Evolutionary conservation across 176 grass and related monocot genomes (phyloP), one percentile per base, ranked within the genome.

Genomic region (Oryza officinalis): DNA sequence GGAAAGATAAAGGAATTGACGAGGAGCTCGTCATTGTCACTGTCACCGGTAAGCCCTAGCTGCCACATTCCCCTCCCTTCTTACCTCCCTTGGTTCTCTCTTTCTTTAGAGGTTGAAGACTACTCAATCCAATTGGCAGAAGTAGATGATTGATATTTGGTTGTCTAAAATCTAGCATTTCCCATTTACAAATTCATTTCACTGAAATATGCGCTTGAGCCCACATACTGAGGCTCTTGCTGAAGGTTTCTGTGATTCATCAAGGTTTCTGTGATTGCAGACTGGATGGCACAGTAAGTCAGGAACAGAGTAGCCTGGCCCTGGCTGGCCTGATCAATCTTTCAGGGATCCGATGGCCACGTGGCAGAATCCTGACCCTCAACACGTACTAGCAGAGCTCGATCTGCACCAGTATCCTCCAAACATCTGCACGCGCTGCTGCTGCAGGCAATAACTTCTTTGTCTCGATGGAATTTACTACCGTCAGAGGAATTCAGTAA

Each of bases 321-420:
- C 54, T 60, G n/a, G 20, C 37, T 38, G 37, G 37, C 37, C 54
- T 60, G 50, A 54, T 54, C 17, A 22, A 54, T 54, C 18, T 22
- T 22, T 6, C 52, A 57, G 52, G 20, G 52, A 57, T 57, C 52
- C 52, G 52, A n/a, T 57, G 57, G 57, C 2, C 57, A 61, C 57
- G 57, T 61, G 57, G 57, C 57, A 61, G 57, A 61, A 61, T 61
- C n/a, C 57, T 61, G 57, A 61, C 57, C 57, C 57, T 61, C 57
- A 61, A 23, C 22, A 61, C 57, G 57, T 61, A 26, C 11, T 37
- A 20, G 1, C 37, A 47, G 67, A 69, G 65, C 8, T 27, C 23
- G 63, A 65, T 26, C 60, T 28, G 60, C 14, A 15, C 41, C 76
- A 45, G 37, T 26, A 20, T 5, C 9, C 25, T 23, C 52, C 18